phyloP scores from a whole-genome alignment of 768 basidiomycete species.

The Suillus weaverae region DNA sequence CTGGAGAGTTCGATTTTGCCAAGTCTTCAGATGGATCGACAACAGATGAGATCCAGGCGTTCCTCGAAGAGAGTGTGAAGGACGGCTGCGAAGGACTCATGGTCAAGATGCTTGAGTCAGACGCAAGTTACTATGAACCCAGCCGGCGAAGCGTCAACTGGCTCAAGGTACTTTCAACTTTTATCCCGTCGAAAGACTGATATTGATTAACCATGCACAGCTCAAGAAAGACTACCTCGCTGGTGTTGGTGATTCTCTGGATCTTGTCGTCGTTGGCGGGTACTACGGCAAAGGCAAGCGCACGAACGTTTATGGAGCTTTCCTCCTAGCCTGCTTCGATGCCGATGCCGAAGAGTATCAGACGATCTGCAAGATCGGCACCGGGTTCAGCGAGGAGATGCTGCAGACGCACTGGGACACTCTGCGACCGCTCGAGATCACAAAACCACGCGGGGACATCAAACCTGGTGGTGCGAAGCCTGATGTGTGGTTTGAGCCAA shows the following conservation, averaged over 20 bases:
- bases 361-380: slow-evolving; percentile 98
- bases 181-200: background rate
- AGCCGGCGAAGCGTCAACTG: slow-evolving; percentile 95
- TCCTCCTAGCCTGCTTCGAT: slow-evolving; percentile 96
- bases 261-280: slow-evolving; percentile 95
- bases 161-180: slow-evolving; percentile 73
- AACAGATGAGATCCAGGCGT: slow-evolving; percentile 90
- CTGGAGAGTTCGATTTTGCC: slow-evolving; percentile 92
- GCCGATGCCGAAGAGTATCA: slow-evolving; percentile 92
- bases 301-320: slow-evolving; percentile 96
- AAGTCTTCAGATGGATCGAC: slow-evolving; percentile 87
- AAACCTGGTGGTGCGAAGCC: slow-evolving; percentile 93
- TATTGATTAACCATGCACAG: slow-evolving; percentile 40
- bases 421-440: slow-evolving; percentile 74
- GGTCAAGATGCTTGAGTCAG: slow-evolving; percentile 97
- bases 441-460: slow-evolving; percentile 75
- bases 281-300: slow-evolving; percentile 99
- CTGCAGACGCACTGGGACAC: slow-evolving; percentile 78
- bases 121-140: slow-evolving; percentile 93
- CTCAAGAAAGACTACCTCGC: slow-evolving; percentile 98
- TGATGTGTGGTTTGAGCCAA: slow-evolving; percentile 97
- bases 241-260: slow-evolving; percentile 95
- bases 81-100: slow-evolving; percentile 99
- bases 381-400: slow-evolving; percentile 94
- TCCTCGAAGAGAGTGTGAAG: slow-evolving; percentile 95